Conservation (phyloP, 495 filamentous ascomycete genomes). For the Baudoinia panamericana region DNA sequence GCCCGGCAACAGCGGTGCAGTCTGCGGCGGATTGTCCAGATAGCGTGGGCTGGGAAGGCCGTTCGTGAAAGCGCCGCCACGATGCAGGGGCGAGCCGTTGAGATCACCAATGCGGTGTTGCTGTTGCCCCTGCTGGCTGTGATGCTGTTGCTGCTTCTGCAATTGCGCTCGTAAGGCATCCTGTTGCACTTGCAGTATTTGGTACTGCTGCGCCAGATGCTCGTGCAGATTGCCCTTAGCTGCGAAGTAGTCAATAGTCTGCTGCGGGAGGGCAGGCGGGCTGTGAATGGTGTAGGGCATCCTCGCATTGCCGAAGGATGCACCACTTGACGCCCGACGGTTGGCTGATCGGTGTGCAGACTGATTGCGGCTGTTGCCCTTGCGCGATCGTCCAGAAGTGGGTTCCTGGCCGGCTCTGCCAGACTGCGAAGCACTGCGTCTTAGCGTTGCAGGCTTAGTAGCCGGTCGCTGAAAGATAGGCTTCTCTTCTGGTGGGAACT, state of each 20-base stretch:
- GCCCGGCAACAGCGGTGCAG: constrained; percentile 34
- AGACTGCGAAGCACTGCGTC: constrained; percentile 38
- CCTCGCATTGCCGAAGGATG: constrained; percentile 24
- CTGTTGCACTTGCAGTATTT: constrained; percentile 52
- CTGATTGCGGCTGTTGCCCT: constrained; percentile 23
- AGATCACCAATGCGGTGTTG: constrained; percentile 8
- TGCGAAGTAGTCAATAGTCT: constrained; percentile 23
- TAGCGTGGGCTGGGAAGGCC: constrained; percentile 33
- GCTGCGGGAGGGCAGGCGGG: constrained; percentile 20
- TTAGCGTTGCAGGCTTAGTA: constrained; percentile 45
- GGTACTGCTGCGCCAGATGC: constrained; percentile 49
- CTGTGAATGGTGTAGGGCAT: constrained; percentile 21
- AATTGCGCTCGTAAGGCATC: constrained; percentile 43
- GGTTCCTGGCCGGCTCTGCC: constrained; percentile 21
- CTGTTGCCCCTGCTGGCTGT: not conserved
- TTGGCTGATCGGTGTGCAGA: constrained; percentile 28
- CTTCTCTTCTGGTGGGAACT: constrained; percentile 71
- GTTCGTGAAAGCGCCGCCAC: constrained; percentile 19
- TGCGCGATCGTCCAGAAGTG: constrained; percentile 29
- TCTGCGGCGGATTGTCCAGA: constrained; percentile 36
- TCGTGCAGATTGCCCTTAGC: constrained; percentile 34
- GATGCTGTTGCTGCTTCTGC: constrained; percentile 20
- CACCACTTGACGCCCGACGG: constrained; percentile 28
- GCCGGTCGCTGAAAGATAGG: constrained; percentile 60
- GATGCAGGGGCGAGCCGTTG: constrained; percentile 25